Evolutionary conservation across 1,284 basidiomycete species (phyloP).

Genomic region (Chalciporus sp.): DNA sequence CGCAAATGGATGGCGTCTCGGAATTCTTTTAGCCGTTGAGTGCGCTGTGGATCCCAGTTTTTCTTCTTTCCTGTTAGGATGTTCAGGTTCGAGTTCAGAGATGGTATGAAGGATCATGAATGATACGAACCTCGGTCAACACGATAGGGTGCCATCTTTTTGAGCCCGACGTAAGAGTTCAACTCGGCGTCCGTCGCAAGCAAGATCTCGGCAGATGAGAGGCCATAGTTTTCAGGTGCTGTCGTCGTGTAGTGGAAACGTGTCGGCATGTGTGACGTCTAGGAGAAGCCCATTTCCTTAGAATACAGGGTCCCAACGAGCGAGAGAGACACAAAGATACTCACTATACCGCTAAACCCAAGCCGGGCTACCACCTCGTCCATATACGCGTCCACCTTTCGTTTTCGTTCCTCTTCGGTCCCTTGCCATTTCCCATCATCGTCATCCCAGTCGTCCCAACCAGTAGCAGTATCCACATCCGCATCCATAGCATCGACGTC

Average conservation of each 20-base stretch:
- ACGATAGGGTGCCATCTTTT: slow-evolving; percentile 90
- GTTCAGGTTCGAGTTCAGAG: not conserved
- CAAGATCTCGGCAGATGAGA: slow-evolving; percentile 88
- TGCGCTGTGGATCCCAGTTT: slow-evolving; percentile 64
- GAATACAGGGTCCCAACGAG: slow-evolving; percentile 2
- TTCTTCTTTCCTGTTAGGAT: slow-evolving; percentile 39
- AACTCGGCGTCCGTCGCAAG: slow-evolving; percentile 92
- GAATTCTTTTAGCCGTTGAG: slow-evolving; percentile 75
- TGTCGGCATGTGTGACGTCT: slow-evolving; percentile 90
- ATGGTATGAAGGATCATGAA: not conserved
- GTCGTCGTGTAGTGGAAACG: slow-evolving; percentile 91
- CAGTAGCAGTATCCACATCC: slow-evolving; percentile 44
- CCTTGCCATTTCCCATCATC: slow-evolving; percentile 77
- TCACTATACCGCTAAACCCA: slow-evolving; percentile 95
- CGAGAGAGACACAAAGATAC: slow-evolving; percentile 29
- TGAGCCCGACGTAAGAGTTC: slow-evolving; percentile 88
- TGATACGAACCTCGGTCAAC: slow-evolving; percentile 28
- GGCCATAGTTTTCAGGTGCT: slow-evolving; percentile 66
- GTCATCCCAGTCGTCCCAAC: slow-evolving; percentile 30
- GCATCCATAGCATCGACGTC: slow-evolving; percentile 78
- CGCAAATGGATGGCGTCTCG: slow-evolving; percentile 45
- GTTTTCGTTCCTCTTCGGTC: slow-evolving; percentile 84
- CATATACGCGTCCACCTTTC: slow-evolving; percentile 83
- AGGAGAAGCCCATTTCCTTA: slow-evolving; percentile 1
- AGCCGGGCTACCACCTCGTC: slow-evolving; percentile 87